Evolutionary conservation across 2,329 filamentous ascomycete genomes (phyloP).

Genomic region (Cryoendolithus antarcticus): DNA sequence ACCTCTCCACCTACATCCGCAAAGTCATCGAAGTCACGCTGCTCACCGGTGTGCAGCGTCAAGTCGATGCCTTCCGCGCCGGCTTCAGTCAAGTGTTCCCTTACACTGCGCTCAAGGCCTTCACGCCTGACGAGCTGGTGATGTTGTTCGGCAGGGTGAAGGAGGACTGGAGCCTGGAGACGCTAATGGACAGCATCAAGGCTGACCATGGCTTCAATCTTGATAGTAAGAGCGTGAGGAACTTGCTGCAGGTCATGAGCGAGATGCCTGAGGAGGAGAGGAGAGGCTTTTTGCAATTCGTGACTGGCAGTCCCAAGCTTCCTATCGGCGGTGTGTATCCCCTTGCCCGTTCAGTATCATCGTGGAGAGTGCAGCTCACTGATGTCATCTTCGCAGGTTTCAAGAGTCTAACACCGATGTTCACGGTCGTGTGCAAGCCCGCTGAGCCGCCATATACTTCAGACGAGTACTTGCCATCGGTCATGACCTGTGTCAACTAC

Average conservation of each 20-base stretch:
- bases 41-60: constrained; percentile 72
- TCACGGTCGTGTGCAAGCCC: constrained; percentile 98
- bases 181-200: constrained; percentile 95
- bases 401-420: constrained; percentile 93
- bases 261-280: constrained; percentile 62
- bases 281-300: constrained; percentile 92
- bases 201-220: constrained; percentile 98
- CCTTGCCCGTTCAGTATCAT: no score
- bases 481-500: constrained; percentile 99
- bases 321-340: constrained; percentile 75
- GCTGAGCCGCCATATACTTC: constrained; percentile 86
- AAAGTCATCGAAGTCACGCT: constrained; percentile 85
- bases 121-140: constrained; percentile 89
- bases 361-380: constrained; percentile 3
- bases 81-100: constrained; percentile 96
- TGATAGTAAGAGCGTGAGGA: constrained; percentile 91
- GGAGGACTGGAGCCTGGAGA: constrained; percentile 96
- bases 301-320: constrained; percentile 93
- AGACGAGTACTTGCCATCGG: constrained; percentile 96
- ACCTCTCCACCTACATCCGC: constrained; percentile 77
- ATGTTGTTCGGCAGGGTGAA: constrained; percentile 86
- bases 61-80: constrained; percentile 78
- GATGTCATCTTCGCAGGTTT: constrained; percentile 51
- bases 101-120: constrained; percentile 80
- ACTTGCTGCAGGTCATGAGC: constrained; percentile 89